Conservation (phyloP, 352 stramenopile genomes). For the Blastocystis sp. region DNA sequence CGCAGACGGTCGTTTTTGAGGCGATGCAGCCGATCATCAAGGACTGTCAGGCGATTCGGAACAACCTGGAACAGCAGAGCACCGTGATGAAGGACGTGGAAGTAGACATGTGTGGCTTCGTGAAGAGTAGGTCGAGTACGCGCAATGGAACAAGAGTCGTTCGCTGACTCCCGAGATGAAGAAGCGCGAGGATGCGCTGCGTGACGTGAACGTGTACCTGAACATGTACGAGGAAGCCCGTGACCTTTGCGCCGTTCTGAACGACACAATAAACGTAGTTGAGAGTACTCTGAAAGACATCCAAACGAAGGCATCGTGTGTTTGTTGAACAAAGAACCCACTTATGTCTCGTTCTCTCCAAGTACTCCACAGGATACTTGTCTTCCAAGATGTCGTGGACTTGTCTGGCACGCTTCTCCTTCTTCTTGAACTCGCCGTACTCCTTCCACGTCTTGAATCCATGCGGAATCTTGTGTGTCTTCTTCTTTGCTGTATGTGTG, state of each 20-base stretch:
- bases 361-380: conserved; percentile 52
- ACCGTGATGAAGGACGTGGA: background rate
- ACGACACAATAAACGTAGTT: background rate
- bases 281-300: background rate
- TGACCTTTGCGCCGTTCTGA: background rate
- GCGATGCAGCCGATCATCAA: background rate
- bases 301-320: background rate
- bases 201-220: background rate
- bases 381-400: conserved; percentile 55
- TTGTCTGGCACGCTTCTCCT: conserved; percentile 46
- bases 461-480: conserved; percentile 46
- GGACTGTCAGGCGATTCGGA: background rate
- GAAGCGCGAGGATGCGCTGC: conserved; percentile 32
- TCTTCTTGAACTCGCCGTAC: conserved; percentile 57
- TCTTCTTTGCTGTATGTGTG: conserved; percentile 46
- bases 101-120: background rate
- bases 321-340: conserved; percentile 24
- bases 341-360: conserved; percentile 37
- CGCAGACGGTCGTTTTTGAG: background rate
- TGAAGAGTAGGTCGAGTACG: conserved; percentile 2
- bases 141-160: conserved; percentile 5
- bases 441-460: conserved; percentile 57
- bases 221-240: background rate
- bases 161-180: conserved; percentile 25
- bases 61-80: background rate